phyloP scores from a whole-genome alignment of 2,329 filamentous ascomycete species.

The Talaromyces sp. region DNA sequence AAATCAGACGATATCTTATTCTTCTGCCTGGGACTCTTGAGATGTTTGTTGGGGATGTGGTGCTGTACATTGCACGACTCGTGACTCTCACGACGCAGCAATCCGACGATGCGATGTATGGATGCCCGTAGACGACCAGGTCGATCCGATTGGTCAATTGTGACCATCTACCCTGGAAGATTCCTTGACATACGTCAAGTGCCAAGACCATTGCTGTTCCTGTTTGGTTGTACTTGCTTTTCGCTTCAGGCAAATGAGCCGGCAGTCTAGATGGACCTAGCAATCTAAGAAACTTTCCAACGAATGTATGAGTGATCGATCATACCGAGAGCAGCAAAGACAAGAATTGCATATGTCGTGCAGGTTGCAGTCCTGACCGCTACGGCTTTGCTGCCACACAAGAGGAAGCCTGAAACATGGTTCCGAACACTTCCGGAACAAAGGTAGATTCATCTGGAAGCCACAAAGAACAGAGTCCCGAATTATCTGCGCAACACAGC shows the following conservation, averaged over 20 bases:
- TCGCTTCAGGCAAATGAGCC: not conserved
- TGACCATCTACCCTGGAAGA: not conserved
- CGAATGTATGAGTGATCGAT: not conserved
- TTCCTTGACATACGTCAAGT: not conserved
- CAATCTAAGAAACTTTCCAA: not conserved
- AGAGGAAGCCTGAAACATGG: not conserved
- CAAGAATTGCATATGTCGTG: not conserved
- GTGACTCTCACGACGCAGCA: not conserved
- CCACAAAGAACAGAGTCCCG: not conserved
- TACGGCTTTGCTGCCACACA: not conserved
- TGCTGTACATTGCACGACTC: not conserved
- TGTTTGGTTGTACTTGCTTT: not conserved
- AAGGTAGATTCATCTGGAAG: not conserved
- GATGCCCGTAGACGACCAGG: not conserved
- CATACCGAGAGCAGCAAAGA: not conserved
- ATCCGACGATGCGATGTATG: not conserved
- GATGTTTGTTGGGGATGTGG: not conserved
- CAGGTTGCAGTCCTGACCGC: not conserved
- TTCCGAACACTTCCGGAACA: not conserved
- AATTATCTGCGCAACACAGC: not conserved
- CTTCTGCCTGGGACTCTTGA: slow-evolving; percentile 10
- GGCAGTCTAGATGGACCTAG: not conserved
- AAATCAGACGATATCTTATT: not conserved
- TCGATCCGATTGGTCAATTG: slow-evolving; percentile 7
- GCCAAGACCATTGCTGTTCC: not conserved